Evolutionary conservation across 2,329 filamentous ascomycete genomes (phyloP), one percentile per base, ranked within the genome.

Genomic region (Ophiostoma triangulosporum): DNA sequence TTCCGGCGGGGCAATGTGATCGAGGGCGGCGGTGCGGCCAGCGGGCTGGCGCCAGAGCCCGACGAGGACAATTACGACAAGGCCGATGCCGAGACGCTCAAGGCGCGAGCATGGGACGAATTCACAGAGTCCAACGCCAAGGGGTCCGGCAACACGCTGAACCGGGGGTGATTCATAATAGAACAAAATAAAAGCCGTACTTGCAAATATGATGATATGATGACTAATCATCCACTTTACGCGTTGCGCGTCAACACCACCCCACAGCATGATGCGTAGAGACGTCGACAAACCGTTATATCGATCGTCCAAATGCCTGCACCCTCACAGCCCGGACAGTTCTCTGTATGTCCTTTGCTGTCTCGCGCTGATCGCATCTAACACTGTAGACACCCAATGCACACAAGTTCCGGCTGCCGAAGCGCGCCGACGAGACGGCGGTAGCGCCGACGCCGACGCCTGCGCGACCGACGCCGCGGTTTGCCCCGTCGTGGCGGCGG

Each of bases 71-170:
- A 97, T 64, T 70, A 86, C 57, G 86, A 90, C n/a, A 87, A 84
- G 63, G 87, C 83, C 6, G 93, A 98, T 65, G 80, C 78, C 52
- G 93, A 91, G 69, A 97, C 86, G 4, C 84, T 93, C 76, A 98
- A 97, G 71, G 90, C 90, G 29, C 76, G 93, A 56, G 83, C 84
- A 57, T 98, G 93, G 93, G 93, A 98, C 68, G 91, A 98, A 64
- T 98, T 84, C 65, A 84, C 78, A 26, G 93, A 98, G 66, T 81
- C 84, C 3, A 96, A 98, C 65, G 86, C 88, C 1, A 88, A 84
- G 64, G 87, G 87, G 0, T 79, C 83, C 33, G 87, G 87, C 4
- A 94, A 94, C 65, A 93, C 87, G 1, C 68, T 93, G 57, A 93
- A 94, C 67, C 80, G 84, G 70, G 87, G 87, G 0, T 77, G 24